Conservation (phyloP, 371 early-diverging fungal genomes). For the Mortierella sp. region DNA sequence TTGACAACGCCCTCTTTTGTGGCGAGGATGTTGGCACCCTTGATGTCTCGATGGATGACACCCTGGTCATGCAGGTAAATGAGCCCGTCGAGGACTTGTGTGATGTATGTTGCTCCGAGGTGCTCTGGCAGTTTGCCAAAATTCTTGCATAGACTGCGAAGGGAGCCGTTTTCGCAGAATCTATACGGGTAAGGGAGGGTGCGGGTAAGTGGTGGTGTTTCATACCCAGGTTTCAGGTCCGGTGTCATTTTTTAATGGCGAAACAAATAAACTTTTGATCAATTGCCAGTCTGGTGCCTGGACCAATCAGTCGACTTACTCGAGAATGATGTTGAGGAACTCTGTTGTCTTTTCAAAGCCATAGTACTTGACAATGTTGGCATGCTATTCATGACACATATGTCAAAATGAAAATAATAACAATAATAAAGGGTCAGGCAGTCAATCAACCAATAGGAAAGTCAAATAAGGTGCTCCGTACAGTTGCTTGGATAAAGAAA, state of each 20-base stretch:
- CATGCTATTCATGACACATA: constrained; percentile 64
- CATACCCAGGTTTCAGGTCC: background rate
- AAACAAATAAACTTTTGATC: background rate
- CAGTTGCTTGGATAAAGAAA: background rate
- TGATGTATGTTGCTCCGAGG: constrained; percentile 83
- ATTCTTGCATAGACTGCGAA: constrained; percentile 82
- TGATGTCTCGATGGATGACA: constrained; percentile 95
- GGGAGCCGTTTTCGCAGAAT: constrained; percentile 90
- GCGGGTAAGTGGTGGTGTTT: background rate
- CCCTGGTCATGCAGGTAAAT: constrained; percentile 89
- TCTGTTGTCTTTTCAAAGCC: constrained; percentile 78
- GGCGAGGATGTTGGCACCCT: constrained; percentile 87
- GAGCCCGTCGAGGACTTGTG: constrained; percentile 85
- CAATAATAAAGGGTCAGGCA: background rate
- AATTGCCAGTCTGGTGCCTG: background rate
- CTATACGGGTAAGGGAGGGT: constrained; percentile 27
- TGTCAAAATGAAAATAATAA: background rate
- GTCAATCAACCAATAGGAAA: background rate
- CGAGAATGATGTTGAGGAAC: constrained; percentile 80
- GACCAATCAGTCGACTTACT: constrained; percentile 63
- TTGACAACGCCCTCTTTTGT: constrained; percentile 87
- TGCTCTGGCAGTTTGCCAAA: constrained; percentile 90
- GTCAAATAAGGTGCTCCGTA: background rate
- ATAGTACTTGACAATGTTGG: constrained; percentile 84
- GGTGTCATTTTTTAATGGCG: background rate